Conservation (phyloP, 1,139 yeast genomes). For the Geotrichum klebahnii region DNA sequence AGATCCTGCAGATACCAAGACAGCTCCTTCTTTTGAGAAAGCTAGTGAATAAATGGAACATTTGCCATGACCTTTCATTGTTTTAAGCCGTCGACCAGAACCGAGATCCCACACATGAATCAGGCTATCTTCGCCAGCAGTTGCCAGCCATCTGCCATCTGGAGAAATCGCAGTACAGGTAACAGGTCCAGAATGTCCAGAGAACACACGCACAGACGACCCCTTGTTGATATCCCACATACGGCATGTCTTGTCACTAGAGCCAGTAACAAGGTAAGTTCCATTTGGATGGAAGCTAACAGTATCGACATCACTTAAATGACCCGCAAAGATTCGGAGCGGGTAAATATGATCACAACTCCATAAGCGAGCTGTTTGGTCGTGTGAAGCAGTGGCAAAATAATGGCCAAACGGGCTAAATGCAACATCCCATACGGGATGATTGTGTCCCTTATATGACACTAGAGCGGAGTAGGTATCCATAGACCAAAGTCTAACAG, state of each 20-base stretch:
- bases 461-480: conserved; percentile 88
- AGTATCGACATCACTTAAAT: conserved; percentile 91
- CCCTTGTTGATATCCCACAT: conserved; percentile 98
- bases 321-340: conserved; percentile 93
- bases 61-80: conserved; percentile 84
- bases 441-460: conserved; percentile 92
- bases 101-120: conserved; percentile 95
- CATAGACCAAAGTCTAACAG: conserved; percentile 89
- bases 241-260: conserved; percentile 89
- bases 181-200: conserved; percentile 88
- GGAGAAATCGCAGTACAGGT: conserved; percentile 87
- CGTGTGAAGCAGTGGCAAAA: conserved; percentile 95
- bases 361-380: conserved; percentile 96
- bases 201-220: conserved; percentile 83
- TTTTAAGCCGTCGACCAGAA: conserved; percentile 76
- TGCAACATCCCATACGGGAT: conserved; percentile 95
- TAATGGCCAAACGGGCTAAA: conserved; percentile 95
- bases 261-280: conserved; percentile 88
- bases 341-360: conserved; percentile 98
- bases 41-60: conserved; percentile 80
- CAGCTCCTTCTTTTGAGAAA: conserved; percentile 83
- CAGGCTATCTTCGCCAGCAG: conserved; percentile 90
- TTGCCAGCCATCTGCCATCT: conserved; percentile 94
- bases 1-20: conserved; percentile 87
- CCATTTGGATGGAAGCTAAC: conserved; percentile 96